Base-by-base conservation (phyloP, 495 filamentous ascomycete species). In the Barbatosphaeria neglecta region DNA sequence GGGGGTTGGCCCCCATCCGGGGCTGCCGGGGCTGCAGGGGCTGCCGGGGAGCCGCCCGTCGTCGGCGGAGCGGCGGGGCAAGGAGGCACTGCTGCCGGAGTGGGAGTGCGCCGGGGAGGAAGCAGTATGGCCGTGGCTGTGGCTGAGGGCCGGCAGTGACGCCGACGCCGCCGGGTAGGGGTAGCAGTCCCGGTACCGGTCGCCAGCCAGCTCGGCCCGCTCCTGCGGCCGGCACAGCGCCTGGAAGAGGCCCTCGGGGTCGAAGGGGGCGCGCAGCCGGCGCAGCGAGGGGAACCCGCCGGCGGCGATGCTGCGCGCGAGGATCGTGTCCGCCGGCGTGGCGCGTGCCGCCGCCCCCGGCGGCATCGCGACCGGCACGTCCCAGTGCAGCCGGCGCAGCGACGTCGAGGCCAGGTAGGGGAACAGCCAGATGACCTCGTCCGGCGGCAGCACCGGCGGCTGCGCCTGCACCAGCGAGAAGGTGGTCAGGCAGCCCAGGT, bases 371-470 rank as follows among this genome's bases (percentile, higher is more conserved):
- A n/a, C n/a, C 1, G 82, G 76, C 22, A 90, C 76, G 54, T 94
- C 86, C 90, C 90, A 92, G 63, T 92, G 86, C 13, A 92, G 65
- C 44, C 76, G 78, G 47, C 77, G 66, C 0, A 94, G 72, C 17
- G 72, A 77, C 1, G 64, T 59, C 0, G 82, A 90, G 2, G 82
- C 82, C 6, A 95, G 68, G 47, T 87, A 78, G 0, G 83, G 84
- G 49, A 73, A 72, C 17, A 78, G 62, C 63, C 81, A 81, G 31
- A 84, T 71, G 42, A 82, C 76, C 19, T 72, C 67, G 41, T 79
- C 80, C 4, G 62, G 54, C 0, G 80, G 72, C 47, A 87, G 67
- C 3, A 68, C 67, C 1, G 83, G 84, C 2, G 75, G 74, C 37
- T 65, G 69, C 4, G 75, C 67, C 59, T 94, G 87, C 1, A 84